Evolutionary conservation across 495 filamentous ascomycete genomes (phyloP).

Genomic region (Parmelia sp.): DNA sequence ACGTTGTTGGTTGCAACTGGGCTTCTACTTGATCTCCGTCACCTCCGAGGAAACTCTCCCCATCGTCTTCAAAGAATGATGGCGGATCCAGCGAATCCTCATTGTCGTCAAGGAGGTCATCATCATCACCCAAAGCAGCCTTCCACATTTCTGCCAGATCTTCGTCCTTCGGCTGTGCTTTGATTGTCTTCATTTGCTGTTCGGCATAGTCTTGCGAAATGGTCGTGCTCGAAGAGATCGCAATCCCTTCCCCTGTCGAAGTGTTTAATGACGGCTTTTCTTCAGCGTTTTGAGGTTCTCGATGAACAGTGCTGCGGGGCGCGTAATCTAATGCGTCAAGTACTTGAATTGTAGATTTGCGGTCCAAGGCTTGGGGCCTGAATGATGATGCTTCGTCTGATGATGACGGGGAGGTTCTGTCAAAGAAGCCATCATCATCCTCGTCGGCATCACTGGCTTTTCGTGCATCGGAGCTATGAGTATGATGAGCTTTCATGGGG

Average conservation of each 20-base stretch:
- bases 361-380: constrained; percentile 34
- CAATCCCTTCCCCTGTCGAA: constrained; percentile 4
- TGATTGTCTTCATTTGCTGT: constrained; percentile 21
- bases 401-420: constrained; percentile 34
- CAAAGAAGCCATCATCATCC: constrained; percentile 31
- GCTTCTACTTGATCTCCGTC: constrained; percentile 9
- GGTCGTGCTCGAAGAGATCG: constrained; percentile 2
- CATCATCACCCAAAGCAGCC: constrained; percentile 72
- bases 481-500: background rate
- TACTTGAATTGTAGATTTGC: constrained; percentile 56
- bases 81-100: constrained; percentile 47
- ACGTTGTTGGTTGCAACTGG: background rate
- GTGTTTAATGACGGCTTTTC: constrained; percentile 3
- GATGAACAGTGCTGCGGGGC: constrained; percentile 6
- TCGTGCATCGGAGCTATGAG: constrained; percentile 25
- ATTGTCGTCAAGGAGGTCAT: constrained; percentile 67
- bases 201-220: constrained; percentile 15
- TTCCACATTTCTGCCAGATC: constrained; percentile 79
- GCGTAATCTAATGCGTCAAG: constrained; percentile 32
- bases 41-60: constrained; percentile 66
- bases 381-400: constrained; percentile 36
- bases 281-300: constrained; percentile 2
- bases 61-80: constrained; percentile 61
- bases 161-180: constrained; percentile 37
- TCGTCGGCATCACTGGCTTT: background rate